phyloP scores from a whole-genome alignment of 1,284 basidiomycete genomes.

The Tremellales sp. region DNA sequence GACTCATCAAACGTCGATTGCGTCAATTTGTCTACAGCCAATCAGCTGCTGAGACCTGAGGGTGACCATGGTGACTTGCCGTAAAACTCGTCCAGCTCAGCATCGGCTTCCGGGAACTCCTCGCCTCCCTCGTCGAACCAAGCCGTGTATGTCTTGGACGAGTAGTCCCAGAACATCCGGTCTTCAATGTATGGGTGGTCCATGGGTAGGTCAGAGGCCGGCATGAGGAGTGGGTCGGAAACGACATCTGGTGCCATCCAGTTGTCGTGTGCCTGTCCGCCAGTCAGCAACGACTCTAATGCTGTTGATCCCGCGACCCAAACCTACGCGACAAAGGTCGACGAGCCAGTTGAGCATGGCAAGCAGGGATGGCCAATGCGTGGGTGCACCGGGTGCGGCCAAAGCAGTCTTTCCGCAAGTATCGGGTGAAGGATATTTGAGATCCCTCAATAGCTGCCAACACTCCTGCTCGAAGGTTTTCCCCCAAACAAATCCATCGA shows the following conservation, averaged over 20 bases:
- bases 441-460: constrained; percentile 60
- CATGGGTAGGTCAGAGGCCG: constrained; percentile 31
- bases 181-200: constrained; percentile 54
- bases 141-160: constrained; percentile 61
- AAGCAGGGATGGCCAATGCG: constrained; percentile 74
- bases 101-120: constrained; percentile 65
- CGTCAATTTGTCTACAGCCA: constrained; percentile 29
- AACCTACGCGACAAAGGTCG: constrained; percentile 65
- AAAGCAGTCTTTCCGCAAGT: constrained; percentile 74
- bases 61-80: constrained; percentile 45
- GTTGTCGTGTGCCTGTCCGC: constrained; percentile 49
- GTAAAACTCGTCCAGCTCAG: constrained; percentile 67
- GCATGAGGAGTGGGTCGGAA: constrained; percentile 60
- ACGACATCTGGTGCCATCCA: constrained; percentile 61
- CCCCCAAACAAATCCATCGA: constrained; percentile 57
- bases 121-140: constrained; percentile 67
- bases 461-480: constrained; percentile 77
- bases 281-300: neutral
- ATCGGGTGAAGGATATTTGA: constrained; percentile 70
- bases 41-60: neutral
- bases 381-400: constrained; percentile 75
- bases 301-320: neutral
- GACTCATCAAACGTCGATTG: constrained; percentile 30
- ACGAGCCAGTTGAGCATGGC: constrained; percentile 84
- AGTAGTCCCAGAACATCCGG: constrained; percentile 71